A percentile compares a stretch with the other conserved stretches of the same genome.
phyloP scores from a whole-genome alignment of 371 early-diverging fungal genomes.

The Mycotypha africana region DNA sequence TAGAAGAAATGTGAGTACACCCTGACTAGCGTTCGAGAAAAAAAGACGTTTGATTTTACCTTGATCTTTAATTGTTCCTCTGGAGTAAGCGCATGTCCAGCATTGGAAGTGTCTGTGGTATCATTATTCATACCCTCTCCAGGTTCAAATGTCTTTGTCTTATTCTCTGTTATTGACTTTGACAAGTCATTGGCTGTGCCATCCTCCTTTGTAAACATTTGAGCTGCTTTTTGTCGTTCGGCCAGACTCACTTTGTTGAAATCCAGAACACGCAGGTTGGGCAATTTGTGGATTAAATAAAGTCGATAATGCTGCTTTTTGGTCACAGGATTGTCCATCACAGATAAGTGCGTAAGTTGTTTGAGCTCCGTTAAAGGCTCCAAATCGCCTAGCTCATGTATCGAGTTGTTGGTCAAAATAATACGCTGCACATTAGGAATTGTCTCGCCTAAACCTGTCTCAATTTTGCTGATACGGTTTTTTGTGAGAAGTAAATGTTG shows the following conservation, averaged over 20 bases:
- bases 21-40: no score
- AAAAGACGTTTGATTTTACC: conserved; percentile 24
- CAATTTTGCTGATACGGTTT: conserved; percentile 83
- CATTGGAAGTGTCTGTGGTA: conserved; percentile 29
- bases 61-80: conserved; percentile 60
- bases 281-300: conserved; percentile 77
- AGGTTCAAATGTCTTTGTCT: conserved; percentile 66
- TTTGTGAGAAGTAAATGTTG: conserved; percentile 71
- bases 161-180: conserved; percentile 52
- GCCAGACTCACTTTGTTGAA: conserved; percentile 67
- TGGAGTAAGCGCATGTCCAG: conserved; percentile 41
- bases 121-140: conserved; percentile 63
- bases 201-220: conserved; percentile 61
- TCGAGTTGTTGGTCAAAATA: conserved; percentile 80
- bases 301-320: conserved; percentile 74
- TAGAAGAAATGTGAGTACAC: background rate
- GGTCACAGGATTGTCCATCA: conserved; percentile 87
- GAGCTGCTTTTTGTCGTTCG: conserved; percentile 71
- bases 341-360: conserved; percentile 57
- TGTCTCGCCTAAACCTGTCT: conserved; percentile 49
- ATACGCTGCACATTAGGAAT: conserved; percentile 78
- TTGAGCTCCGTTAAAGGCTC: conserved; percentile 59
- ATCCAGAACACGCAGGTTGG: conserved; percentile 80
- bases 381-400: conserved; percentile 79
- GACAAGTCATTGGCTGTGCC: conserved; percentile 61